Base-by-base conservation (phyloP, 768 basidiomycete species). In the Cyclocybe aegerita region DNA sequence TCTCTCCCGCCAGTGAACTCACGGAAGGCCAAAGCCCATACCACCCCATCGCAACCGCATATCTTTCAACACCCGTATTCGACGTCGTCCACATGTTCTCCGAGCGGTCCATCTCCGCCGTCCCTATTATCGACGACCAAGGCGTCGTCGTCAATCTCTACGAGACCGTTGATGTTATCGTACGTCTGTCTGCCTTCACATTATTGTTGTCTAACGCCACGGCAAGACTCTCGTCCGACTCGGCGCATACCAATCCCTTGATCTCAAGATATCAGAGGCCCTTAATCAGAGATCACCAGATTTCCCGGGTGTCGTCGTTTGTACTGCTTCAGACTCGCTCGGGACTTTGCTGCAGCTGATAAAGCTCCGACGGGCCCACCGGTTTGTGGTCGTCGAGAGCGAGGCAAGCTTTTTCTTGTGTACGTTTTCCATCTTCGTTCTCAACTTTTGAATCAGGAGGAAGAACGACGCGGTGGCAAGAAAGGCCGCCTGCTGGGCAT, bases 71-170 rank as follows among this genome's bases (percentile, higher is more conserved):
- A 0, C 88, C 90, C 29, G 97, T 99, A 2, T 98, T 97, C 60
- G 94, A 98, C 62, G 93, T 98, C 52, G 97, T 98, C 2, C 97
- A 99, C 64, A 93, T 96, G 88, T 98, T 98, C 67, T 96, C 93
- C 0, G 90, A 94, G 67, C 82, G 88, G 38, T 88, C 94, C 23
- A 97, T 99, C 58, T 94, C 92, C 7, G 96, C 96, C 4, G 96
- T 99, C 4, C 97, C 97, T 7, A 98, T 99, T 64, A 79, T 98
- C 30, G 92, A 99, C 60, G 83, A 89, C 50, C 81, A 93, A 7
- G 96, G 96, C 7, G 80, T 94, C 46, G 97, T 99, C 37, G 80
- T 98, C 56, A 95, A 99, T 65, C 70, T 99, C 42, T 99, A 98
- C 65, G 97, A 99, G 70, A 98, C 97, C 4, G 97, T 99, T 16